These are phyloP conservation scores for Effrenium voratum DNA, from an alignment of 73 alveolate genomes.

Conservation along the genomic window DNA sequence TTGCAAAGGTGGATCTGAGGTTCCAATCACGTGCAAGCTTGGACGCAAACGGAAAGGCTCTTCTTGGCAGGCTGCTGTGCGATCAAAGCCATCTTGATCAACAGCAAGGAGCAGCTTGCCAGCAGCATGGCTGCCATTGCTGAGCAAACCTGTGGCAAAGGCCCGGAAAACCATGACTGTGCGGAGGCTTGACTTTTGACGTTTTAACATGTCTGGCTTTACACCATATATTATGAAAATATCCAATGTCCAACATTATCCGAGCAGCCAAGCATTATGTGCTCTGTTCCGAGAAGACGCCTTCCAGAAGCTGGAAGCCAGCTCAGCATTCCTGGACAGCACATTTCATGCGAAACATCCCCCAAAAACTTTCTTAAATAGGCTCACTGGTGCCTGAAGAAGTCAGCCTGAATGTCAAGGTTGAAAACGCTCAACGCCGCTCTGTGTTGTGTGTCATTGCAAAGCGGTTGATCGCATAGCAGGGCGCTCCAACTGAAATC, in stretches of 20 bases:
- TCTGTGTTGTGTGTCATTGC: too few relatives aligned
- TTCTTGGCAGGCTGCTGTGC: slow-evolving; percentile 1
- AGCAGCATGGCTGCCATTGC: slow-evolving; percentile 93
- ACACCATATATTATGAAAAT: background rate
- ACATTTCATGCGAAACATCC: background rate
- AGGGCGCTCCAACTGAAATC: too few relatives aligned
- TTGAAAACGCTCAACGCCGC: too few relatives aligned
- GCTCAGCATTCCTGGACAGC: slow-evolving; percentile 54
- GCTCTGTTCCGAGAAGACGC: slow-evolving; percentile 81
- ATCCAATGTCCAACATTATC: background rate
- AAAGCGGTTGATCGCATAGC: too few relatives aligned
- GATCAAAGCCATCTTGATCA: slow-evolving; percentile 84
- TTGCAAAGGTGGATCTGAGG: too few relatives aligned
- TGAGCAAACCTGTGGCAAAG: slow-evolving; percentile 52
- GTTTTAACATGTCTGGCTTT: background rate
- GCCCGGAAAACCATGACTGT: background rate
- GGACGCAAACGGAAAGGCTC: background rate
- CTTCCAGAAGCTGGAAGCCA: slow-evolving; percentile 53
- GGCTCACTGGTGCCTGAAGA: too few relatives aligned
- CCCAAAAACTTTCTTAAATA: too few relatives aligned
- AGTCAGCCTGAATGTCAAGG: too few relatives aligned
- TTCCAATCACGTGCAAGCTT: too few relatives aligned
- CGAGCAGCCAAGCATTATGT: slow-evolving; percentile 80
- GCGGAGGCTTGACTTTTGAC: background rate
- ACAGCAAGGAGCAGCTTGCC: slow-evolving; percentile 74